Percentiles rank a stretch among this genome's conserved stretches.
phyloP scores from a whole-genome alignment of 306 rosid species.

The Cucurbita pepo region DNA sequence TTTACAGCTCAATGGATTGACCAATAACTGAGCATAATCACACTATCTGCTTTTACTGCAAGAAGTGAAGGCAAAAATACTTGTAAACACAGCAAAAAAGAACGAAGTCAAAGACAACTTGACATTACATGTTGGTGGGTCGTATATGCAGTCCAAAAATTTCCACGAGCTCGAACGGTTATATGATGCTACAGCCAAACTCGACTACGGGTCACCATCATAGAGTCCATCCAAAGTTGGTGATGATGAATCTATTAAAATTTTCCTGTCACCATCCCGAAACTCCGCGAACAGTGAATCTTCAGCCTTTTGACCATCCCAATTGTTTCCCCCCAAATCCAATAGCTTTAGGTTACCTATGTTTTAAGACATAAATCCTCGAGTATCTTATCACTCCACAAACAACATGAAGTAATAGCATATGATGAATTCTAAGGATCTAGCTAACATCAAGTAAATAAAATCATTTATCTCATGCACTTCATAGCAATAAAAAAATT shows the following conservation, averaged over 20 bases:
- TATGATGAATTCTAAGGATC: neutral
- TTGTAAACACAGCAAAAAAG: neutral
- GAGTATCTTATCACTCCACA: neutral
- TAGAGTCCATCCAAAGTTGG: constrained; percentile 20
- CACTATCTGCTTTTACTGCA: neutral
- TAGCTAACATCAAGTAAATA: neutral
- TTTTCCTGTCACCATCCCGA: constrained; percentile 22
- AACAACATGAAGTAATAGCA: neutral
- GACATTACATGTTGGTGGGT: neutral
- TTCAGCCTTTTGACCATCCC: constrained; percentile 29
- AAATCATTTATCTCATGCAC: neutral
- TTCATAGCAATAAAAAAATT: neutral
- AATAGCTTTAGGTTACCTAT: constrained; percentile 47
- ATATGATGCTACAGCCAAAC: neutral
- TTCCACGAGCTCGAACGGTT: neutral
- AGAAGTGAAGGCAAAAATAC: neutral
- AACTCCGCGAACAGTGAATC: constrained; percentile 24
- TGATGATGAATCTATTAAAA: constrained; percentile 26
- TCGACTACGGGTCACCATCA: constrained; percentile 63
- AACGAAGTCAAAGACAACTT: neutral
- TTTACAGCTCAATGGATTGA: neutral
- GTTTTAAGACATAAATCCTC: neutral
- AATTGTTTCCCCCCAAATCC: constrained; percentile 56
- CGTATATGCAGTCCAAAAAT: neutral
- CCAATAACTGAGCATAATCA: neutral